These are phyloP conservation scores for Singerocomus inundabilis DNA, from an alignment of 1,284 basidiomycete genomes.

Conservation along the genomic window DNA sequence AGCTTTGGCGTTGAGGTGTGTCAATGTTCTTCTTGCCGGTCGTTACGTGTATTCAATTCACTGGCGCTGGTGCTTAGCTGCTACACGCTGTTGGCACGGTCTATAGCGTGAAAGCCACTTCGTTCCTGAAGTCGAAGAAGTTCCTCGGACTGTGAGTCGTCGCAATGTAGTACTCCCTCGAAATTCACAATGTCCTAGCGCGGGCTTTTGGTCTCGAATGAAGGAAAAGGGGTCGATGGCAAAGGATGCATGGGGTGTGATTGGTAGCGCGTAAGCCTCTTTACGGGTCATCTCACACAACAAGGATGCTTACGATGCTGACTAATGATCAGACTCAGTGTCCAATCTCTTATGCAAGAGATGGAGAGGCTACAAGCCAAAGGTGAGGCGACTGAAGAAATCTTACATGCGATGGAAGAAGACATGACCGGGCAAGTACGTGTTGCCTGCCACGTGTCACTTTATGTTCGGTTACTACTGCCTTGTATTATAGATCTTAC, in stretches of 20 bases:
- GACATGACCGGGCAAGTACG: constrained; percentile 89
- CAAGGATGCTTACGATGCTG: background rate
- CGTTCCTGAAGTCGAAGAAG: constrained; percentile 89
- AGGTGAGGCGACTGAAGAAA: constrained; percentile 82
- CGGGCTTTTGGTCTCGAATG: constrained; percentile 90
- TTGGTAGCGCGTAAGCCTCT: constrained; percentile 79
- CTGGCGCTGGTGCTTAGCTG: constrained; percentile 42
- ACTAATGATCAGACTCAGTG: constrained; percentile 21
- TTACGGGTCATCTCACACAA: constrained; percentile 25
- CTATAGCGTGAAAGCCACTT: constrained; percentile 91
- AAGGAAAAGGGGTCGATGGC: constrained; percentile 94
- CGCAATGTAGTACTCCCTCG: constrained; percentile 11
- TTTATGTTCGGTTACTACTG: background rate
- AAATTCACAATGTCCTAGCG: constrained; percentile 45
- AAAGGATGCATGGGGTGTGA: constrained; percentile 93
- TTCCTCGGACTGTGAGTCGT: constrained; percentile 80
- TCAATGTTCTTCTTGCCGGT: constrained; percentile 5
- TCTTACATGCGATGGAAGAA: constrained; percentile 84
- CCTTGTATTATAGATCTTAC: constrained; percentile 62
- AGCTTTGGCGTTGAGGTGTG: constrained; percentile 95
- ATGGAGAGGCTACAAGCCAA: constrained; percentile 90
- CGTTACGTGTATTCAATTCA: constrained; percentile 6
- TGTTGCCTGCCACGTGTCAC: background rate
- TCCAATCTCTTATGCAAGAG: constrained; percentile 63
- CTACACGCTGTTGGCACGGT: constrained; percentile 86